Evolutionary conservation across 2,329 filamentous ascomycete genomes (phyloP).

Genomic region (Calonectria pseudoreteaudii): DNA sequence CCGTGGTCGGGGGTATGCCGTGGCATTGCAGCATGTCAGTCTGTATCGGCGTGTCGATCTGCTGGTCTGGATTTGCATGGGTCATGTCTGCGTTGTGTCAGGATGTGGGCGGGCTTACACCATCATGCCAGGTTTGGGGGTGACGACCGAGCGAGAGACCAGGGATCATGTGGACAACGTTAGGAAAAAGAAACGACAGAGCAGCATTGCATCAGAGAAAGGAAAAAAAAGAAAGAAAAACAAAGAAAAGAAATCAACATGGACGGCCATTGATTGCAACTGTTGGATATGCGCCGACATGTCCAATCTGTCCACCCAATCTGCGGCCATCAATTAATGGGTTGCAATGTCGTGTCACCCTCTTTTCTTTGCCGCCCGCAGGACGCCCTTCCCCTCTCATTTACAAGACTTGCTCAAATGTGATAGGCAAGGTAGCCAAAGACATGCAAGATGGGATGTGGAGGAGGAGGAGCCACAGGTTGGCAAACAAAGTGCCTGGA

Average conservation of each 20-base stretch:
- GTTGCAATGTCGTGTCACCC: neutral
- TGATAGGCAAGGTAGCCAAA: neutral
- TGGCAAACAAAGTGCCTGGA: neutral
- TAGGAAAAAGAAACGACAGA: slow-evolving; percentile 1
- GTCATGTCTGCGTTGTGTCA: neutral
- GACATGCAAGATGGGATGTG: neutral
- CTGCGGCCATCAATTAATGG: neutral
- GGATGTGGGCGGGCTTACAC: slow-evolving; percentile 9
- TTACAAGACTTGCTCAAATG: neutral
- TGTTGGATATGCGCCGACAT: neutral
- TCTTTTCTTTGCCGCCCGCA: slow-evolving; percentile 13
- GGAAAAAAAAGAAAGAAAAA: neutral
- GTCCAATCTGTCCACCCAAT: neutral
- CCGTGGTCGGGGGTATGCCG: slow-evolving; percentile 9
- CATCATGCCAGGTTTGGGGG: neutral
- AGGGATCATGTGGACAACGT: neutral
- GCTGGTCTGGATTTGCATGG: slow-evolving; percentile 16
- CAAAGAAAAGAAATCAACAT: neutral
- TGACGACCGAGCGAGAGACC: slow-evolving; percentile 1
- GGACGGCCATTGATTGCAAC: neutral
- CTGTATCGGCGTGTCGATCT: slow-evolving; percentile 23
- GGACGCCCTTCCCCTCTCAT: slow-evolving; percentile 21
- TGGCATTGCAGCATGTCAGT: slow-evolving; percentile 17
- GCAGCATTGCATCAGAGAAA: neutral
- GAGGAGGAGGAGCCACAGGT: neutral